Conservation (phyloP, 352 stramenopile species). For the Albugo candida region DNA sequence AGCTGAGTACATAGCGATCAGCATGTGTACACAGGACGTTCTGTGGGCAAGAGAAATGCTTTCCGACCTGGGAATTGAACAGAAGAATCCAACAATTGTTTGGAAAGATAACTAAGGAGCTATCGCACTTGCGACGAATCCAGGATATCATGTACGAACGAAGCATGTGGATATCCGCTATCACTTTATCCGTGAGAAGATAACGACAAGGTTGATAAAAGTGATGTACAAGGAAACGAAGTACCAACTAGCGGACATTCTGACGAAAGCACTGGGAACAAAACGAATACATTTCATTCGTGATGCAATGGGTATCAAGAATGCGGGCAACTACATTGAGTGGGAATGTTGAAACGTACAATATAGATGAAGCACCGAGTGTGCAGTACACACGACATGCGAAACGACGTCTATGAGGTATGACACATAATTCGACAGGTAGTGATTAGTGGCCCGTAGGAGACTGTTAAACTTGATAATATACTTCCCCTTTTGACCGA, state of each 20-base stretch:
- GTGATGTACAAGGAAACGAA: slow-evolving; percentile 7
- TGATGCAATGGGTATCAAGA: not conserved
- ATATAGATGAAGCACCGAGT: no score
- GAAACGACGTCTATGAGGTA: no score
- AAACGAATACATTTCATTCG: not conserved
- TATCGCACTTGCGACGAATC: slow-evolving; percentile 6
- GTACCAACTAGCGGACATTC: slow-evolving; percentile 7
- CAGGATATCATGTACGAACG: slow-evolving; percentile 1
- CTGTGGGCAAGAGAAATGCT: slow-evolving; percentile 5
- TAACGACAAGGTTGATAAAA: slow-evolving; percentile 4
- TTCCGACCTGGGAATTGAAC: slow-evolving; percentile 1
- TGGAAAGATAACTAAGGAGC: slow-evolving; percentile 9
- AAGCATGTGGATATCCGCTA: slow-evolving; percentile 13
- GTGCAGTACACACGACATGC: no score
- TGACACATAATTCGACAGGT: no score
- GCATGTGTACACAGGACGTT: slow-evolving; percentile 7
- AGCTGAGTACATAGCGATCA: slow-evolving; percentile 13
- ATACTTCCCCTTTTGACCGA: no score
- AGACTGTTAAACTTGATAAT: no score
- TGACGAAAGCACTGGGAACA: slow-evolving; percentile 8
- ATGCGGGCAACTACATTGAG: not conserved
- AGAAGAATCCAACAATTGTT: slow-evolving; percentile 5
- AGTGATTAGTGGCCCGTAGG: no score
- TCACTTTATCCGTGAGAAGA: slow-evolving; percentile 11
- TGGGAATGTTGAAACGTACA: slow-evolving; percentile 1